phyloP scores from a whole-genome alignment of 805 yeast species.

The Kodamaea neixiangensis region DNA sequence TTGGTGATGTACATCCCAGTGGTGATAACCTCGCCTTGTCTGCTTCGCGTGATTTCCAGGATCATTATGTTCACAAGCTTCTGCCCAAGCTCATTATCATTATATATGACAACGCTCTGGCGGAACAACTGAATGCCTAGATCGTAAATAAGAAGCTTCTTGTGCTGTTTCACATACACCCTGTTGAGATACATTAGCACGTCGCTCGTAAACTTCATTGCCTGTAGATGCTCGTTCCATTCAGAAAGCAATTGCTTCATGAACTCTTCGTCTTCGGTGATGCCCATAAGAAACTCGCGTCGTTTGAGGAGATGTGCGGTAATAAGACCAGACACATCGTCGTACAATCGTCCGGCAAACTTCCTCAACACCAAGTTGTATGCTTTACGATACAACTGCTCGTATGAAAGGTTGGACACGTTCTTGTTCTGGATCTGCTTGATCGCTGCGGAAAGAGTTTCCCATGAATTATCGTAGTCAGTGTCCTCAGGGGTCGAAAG shows the following conservation, averaged over 20 bases:
- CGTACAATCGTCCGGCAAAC: slow-evolving; percentile 65
- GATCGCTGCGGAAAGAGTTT: slow-evolving; percentile 63
- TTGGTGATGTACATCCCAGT: slow-evolving; percentile 57
- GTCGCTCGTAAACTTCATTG: slow-evolving; percentile 80
- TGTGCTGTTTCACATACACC: slow-evolving; percentile 73
- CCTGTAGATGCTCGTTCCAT: slow-evolving; percentile 73
- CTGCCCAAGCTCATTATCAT: slow-evolving; percentile 52
- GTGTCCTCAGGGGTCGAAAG: slow-evolving; percentile 16
- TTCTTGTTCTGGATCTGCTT: slow-evolving; percentile 68
- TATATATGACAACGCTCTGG: slow-evolving; percentile 54
- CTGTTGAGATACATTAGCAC: slow-evolving; percentile 85
- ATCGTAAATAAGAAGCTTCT: slow-evolving; percentile 66
- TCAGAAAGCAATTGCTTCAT: slow-evolving; percentile 39
- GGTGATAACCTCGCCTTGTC: slow-evolving; percentile 55
- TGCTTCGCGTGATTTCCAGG: slow-evolving; percentile 54
- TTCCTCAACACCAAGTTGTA: slow-evolving; percentile 74
- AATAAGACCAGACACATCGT: slow-evolving; percentile 54
- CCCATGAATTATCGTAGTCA: slow-evolving; percentile 71
- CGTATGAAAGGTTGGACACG: slow-evolving; percentile 76
- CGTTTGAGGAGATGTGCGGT: slow-evolving; percentile 42
- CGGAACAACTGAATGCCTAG: slow-evolving; percentile 70
- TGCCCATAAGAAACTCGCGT: slow-evolving; percentile 20
- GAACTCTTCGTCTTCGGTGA: slow-evolving; percentile 30
- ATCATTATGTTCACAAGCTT: slow-evolving; percentile 51
- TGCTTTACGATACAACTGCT: slow-evolving; percentile 76